A percentile compares a stretch with the other conserved stretches of the same genome.
Conservation (phyloP, 2,329 filamentous ascomycete genomes). For the Paecilomyces fulvus region DNA sequence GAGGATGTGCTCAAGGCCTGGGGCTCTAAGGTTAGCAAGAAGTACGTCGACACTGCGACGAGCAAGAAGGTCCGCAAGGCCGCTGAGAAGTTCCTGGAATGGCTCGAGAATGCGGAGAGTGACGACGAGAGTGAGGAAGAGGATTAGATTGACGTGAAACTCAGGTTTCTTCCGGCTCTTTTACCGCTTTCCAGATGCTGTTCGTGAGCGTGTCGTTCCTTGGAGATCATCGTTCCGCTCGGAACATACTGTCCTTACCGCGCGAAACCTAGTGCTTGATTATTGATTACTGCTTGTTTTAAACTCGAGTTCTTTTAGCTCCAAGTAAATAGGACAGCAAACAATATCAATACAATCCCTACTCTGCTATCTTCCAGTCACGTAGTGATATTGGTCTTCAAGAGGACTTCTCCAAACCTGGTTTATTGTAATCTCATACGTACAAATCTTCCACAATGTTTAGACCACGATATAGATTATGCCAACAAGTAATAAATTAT, state of each 20-base stretch:
- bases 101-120: conserved; percentile 79
- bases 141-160: conserved; percentile 31
- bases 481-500: too few species aligned
- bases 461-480: too few species aligned
- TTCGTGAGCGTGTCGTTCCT: neutral
- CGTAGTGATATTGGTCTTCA: neutral
- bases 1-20: conserved; percentile 87
- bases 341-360: neutral
- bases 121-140: conserved; percentile 60
- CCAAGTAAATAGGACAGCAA: neutral
- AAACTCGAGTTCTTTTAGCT: neutral
- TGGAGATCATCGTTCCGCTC: neutral
- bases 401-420: neutral
- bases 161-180: neutral
- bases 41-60: conserved; percentile 81
- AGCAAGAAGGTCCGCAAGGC: conserved; percentile 95
- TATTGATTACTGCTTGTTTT: neutral
- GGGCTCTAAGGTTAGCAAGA: conserved; percentile 95
- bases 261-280: neutral
- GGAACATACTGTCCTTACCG: neutral
- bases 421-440: neutral
- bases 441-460: too few species aligned
- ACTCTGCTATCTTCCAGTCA: neutral
- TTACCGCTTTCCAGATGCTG: neutral
- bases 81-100: conserved; percentile 86